A percentile compares a stretch with the other conserved stretches of the same genome.
Evolutionary conservation across 2,329 filamentous ascomycete species (phyloP).

Genomic region (Aureobasidium sp.): DNA sequence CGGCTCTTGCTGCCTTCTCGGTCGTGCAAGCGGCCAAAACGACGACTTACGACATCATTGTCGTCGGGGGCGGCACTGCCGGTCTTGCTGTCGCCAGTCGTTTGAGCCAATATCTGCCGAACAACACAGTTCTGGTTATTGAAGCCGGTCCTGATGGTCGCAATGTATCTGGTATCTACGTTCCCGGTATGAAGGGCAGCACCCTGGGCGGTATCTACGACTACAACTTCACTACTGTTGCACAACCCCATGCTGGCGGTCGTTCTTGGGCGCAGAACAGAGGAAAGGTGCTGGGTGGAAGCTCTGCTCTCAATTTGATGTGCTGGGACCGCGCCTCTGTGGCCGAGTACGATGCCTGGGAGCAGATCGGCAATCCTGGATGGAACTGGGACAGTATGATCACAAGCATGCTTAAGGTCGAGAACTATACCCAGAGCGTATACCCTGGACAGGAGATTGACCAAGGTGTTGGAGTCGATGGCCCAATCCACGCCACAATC

Average conservation of each 20-base stretch:
- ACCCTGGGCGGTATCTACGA: slow-evolving; percentile 21
- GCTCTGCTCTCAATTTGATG: slow-evolving; percentile 28
- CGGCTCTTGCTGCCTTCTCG: neutral
- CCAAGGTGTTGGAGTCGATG: slow-evolving; percentile 11
- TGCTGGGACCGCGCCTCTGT: slow-evolving; percentile 20
- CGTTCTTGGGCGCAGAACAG: slow-evolving; percentile 34
- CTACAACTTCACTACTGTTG: slow-evolving; percentile 39
- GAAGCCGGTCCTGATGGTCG: slow-evolving; percentile 23
- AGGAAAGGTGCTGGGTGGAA: slow-evolving; percentile 31
- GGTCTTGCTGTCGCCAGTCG: slow-evolving; percentile 24
- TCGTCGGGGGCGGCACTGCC: slow-evolving; percentile 23
- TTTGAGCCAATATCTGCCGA: slow-evolving; percentile 21
- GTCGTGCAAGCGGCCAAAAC: neutral
- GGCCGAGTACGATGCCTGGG: slow-evolving; percentile 29
- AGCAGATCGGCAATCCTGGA: slow-evolving; percentile 21
- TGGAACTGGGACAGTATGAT: slow-evolving; percentile 38
- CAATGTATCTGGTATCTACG: slow-evolving; percentile 15
- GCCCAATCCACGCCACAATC: slow-evolving; percentile 1
- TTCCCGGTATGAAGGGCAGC: slow-evolving; percentile 19
- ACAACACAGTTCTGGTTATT: slow-evolving; percentile 23
- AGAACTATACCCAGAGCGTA: slow-evolving; percentile 30
- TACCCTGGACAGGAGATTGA: slow-evolving; percentile 14
- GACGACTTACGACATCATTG: slow-evolving; percentile 20
- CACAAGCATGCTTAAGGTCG: slow-evolving; percentile 9
- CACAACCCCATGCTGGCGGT: slow-evolving; percentile 33